Conservation (phyloP, 2,329 filamentous ascomycete genomes). For the Exserohilum rostratum region DNA sequence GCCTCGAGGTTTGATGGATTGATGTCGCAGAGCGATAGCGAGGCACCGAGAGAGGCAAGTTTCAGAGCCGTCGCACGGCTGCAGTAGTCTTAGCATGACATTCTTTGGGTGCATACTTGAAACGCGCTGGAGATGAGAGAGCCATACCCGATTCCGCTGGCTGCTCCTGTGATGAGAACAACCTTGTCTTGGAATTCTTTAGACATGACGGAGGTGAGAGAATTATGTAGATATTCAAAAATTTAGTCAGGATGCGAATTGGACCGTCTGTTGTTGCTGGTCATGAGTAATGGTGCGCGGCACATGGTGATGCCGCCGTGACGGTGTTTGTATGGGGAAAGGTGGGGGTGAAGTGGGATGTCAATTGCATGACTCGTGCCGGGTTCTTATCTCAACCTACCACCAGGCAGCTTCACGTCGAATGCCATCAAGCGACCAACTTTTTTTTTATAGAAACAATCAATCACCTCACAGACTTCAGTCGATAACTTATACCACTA, state of each 20-base stretch:
- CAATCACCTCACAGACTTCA: too few relatives aligned
- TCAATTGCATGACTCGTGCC: slow-evolving; percentile 33
- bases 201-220: slow-evolving; percentile 21
- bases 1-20: slow-evolving; percentile 50
- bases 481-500: too few relatives aligned
- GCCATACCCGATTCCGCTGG: slow-evolving; percentile 55
- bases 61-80: slow-evolving; percentile 55
- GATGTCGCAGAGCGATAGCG: slow-evolving; percentile 43
- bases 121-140: neutral
- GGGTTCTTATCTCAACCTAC: neutral
- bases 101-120: neutral
- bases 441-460: too few relatives aligned
- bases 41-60: slow-evolving; percentile 54
- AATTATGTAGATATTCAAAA: too few relatives aligned
- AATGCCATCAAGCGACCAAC: neutral
- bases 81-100: slow-evolving; percentile 1
- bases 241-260: neutral
- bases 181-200: slow-evolving; percentile 40
- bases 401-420: neutral
- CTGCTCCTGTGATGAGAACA: slow-evolving; percentile 40
- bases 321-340: slow-evolving; percentile 29
- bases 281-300: neutral
- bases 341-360: slow-evolving; percentile 48
- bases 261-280: neutral
- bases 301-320: slow-evolving; percentile 18